Evolutionary conservation across 768 basidiomycete species (phyloP), one percentile per base, ranked within the genome.

Genomic region (Tremella fuciformis): DNA sequence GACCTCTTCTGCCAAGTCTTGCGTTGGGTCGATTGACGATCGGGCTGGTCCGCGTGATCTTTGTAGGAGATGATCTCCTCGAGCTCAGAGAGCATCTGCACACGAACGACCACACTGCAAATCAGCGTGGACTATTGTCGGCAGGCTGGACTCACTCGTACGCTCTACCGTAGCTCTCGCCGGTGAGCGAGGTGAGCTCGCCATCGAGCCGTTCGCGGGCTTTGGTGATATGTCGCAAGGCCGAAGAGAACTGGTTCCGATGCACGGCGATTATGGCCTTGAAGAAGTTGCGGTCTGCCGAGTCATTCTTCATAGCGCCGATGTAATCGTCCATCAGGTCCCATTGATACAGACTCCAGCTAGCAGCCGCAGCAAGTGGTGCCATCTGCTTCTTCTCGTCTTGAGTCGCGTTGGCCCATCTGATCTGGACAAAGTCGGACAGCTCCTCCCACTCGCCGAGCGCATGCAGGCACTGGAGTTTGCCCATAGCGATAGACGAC

Each of bases 281-380:
- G 80, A 96, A 98, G 81, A 97, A 99, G 6, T 89, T 88, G 24
- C 91, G 83, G 76, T 99, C 96, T 0, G 92, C 85, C 2, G 93
- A 92, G 73, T 97, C 94, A 22, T 81, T 78, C 74, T 89, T 90
- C 90, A 99, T 94, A 2, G 88, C 88, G 3, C 83, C 82, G 55
- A 99, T 94, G 74, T 96, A 98, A 66, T 91, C 86, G 46, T 98
- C 96, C 96, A 99, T 99, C 2, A 86, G 83, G 67, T 97, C 92
- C 96, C 96, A 99, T 67, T 97, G 93, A 63, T 88, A 86, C 57
- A 97, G 79, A 1, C 91, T 91, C 94, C 96, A 99, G 1, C 92
- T 90, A 1, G 96, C 94, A 0, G 94, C 93, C 1, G 96, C 90
- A 0, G 94, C 96, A 81, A 99, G 87, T 0, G 96, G 93, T 0